phyloP scores from a whole-genome alignment of 208 protist genomes.

The Porcisia deanei region DNA sequence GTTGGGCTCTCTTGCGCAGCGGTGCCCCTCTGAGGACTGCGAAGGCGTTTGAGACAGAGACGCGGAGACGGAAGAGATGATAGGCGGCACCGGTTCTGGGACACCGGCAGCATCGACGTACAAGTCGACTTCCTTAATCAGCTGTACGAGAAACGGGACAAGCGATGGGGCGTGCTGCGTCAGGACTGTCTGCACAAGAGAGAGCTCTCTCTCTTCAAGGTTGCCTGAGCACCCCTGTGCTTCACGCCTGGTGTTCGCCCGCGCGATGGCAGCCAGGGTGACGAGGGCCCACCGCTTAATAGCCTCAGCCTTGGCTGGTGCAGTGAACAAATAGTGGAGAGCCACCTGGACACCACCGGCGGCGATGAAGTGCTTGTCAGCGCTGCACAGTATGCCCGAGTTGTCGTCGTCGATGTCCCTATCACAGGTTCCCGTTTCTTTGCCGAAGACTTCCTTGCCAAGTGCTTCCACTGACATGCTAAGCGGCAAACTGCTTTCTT shows the following conservation, averaged over 20 bases:
- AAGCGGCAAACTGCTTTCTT: neutral
- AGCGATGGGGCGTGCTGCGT: constrained; percentile 21
- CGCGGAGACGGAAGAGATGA: constrained; percentile 22
- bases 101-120: constrained; percentile 56
- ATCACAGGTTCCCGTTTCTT: neutral
- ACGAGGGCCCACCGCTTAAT: constrained; percentile 51
- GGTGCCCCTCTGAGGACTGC: neutral
- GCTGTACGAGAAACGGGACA: constrained; percentile 30
- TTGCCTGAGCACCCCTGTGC: constrained; percentile 6
- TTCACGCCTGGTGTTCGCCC: constrained; percentile 22
- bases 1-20: neutral
- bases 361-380: constrained; percentile 60
- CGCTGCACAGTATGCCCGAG: constrained; percentile 28
- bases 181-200: constrained; percentile 9
- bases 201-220: constrained; percentile 15
- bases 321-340: constrained; percentile 49
- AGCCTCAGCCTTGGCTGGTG: constrained; percentile 34
- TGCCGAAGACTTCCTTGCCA: neutral
- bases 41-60: neutral
- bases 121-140: constrained; percentile 31
- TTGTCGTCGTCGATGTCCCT: constrained; percentile 7
- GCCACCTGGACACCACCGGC: constrained; percentile 50
- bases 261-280: constrained; percentile 39
- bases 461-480: neutral
- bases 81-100: constrained; percentile 8